Evolutionary conservation across 192 early-diverging fungal genomes (phyloP), one percentile per base, ranked within the genome.

Genomic region (Phycomyces nitens): DNA sequence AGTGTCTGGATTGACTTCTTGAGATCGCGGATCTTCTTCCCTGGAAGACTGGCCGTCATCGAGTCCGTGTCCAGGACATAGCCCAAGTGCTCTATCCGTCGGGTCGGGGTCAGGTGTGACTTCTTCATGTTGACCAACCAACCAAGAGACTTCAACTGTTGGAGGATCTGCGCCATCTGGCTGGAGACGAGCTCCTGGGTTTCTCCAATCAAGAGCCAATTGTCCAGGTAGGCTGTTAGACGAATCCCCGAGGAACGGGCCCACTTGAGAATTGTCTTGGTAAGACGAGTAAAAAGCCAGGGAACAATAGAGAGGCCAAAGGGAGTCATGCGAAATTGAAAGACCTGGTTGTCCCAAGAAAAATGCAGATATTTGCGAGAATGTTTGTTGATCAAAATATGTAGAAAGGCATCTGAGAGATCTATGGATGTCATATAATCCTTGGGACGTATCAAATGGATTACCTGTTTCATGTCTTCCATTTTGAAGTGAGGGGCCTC

Each of bases 1-100:
- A 69, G 58, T 38, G 60, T 56, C 27, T 54, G 53, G 22, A 70
- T 66, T 21, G 67, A 66, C 6, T 65, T 24, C 2, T 67, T 49
- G 15, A 77, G 12, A 18, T 64, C 67, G 10, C 66, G 44, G 0
- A 72, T 18, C 43, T 77, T 77, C 21, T 43, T 39, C 2, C 24
- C 38, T 9, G 75, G 66, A 0, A 72, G 61, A 0, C 61, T 24
- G 18, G 50, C 20, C 1, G 64, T 60, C 70, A 77, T 77, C 3
- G 60, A 29, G 3, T 34, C 6, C 14, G 67, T 72, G 34, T 72
- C 39, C 64, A 77, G 24, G 0, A 12, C 22, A 42, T 64, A 72
- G 8, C 67, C 70, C 2, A 77, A 43, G 27, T 76, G 74, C 4
- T 76, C 63, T 50, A 76, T 38, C 11, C 12, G n/a, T 18, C 71